Evolutionary conservation across 2,329 filamentous ascomycete species (phyloP), one percentile per base, ranked within the genome.

Genomic region (Fusarium piperis): DNA sequence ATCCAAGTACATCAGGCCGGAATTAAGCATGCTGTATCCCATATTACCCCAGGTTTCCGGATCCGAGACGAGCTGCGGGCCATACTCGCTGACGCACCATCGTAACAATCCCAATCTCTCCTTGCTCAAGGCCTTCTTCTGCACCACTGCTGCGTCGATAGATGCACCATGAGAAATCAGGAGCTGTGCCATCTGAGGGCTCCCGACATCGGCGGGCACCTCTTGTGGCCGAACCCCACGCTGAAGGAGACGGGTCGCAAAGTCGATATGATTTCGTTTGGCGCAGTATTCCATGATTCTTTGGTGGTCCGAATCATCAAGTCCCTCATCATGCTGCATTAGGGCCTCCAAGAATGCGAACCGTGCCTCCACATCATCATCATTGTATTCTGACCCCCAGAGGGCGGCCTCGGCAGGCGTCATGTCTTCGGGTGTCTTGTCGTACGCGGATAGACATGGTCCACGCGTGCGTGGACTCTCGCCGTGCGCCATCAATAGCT

Each of bases 11-110:
- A 51, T 18, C 0, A 18, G 6, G 2, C 12, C 33, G 4, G 5
- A 36, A 1, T 10, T 33, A 4, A 70, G 16, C 11, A 71, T 18
- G 15, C 33, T 9, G 0, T 12, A 32, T 6, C 23, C 63, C 48
- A 57, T 71, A 2, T 59, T 10, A 0, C 67, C 67, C 63, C 63
- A 68, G 0, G 33, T 59, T 2, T 30, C 6, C 2, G 48, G 44
- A 11, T 64, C 58, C 6, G 41, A 41, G 0, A 55, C 52, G 2
- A 70, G 12, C 2, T 38, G 13, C 0, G 67, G 53, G 3, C 67
- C 67, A 5, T 70, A 68, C 6, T 59, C 26, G 1, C 11, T 18
- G 15, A 70, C 67, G 8, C 58, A 71, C 67, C 67, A 71, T 3
- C 63, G 53, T 0, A 70, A 6, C 0, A 70, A 6, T 1, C 18